Evolutionary conservation across 23 red algal species (phyloP), one percentile per base, ranked within the genome.

Genomic region (Gracilaria caudata): DNA sequence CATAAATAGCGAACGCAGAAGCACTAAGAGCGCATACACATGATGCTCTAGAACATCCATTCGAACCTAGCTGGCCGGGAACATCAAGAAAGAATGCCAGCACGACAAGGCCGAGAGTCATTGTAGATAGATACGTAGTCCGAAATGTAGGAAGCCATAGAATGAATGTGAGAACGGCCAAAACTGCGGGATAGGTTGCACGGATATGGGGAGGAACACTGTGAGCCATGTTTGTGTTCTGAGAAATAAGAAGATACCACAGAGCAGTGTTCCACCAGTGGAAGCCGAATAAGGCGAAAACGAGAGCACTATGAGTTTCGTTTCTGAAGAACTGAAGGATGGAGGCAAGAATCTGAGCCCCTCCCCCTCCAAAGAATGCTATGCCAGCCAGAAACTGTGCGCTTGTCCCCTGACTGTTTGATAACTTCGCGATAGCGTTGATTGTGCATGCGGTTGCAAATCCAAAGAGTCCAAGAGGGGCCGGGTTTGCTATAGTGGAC

Each of bases 301-400:
- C 78, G 5, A 63, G 54, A 30, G 78, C 78, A 40, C 54, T 43
- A 26, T 81, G 78, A 1, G 51, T 41, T 33, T 81, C 78, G 30
- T 81, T 81, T 26, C 59, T 30, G 24, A 63, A 40, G 54, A 81
- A 81, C 64, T 81, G 78, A 40, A 81, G 33, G 21, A 25, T 81
- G 8, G 54, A 58, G 8, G 78, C 78, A 5, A 81, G 33, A 1
- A 81, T 63, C 38, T 81, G 78, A 35, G 78, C 78, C 37, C 54
- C 78, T n/a, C 78, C 78, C 24, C 78, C 78, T 4, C 54, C 59
- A 38, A 81, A 81, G 54, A 81, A 81, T 2, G 78, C 78, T 63
- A 63, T 55, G 38, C 54, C 78, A 3, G 26, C 54, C 33, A 72
- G 7, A 19, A 81, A 81, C 12, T 34, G 51, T 13, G 32, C 54